These are phyloP conservation scores for Cicer judaicum DNA, from an alignment of 306 rosid genomes.

Conservation along the genomic window DNA sequence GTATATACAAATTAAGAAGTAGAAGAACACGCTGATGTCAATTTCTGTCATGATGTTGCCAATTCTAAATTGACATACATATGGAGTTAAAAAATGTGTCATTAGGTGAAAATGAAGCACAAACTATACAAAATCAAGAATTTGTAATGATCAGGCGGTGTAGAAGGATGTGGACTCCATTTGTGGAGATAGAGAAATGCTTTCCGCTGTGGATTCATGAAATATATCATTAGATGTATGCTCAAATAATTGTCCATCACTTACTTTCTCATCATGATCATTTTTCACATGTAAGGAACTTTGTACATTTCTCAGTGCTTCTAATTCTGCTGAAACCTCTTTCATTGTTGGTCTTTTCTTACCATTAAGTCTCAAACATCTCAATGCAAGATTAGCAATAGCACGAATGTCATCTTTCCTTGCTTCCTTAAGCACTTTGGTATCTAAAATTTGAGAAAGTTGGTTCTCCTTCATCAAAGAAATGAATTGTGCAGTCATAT, in stretches of 20 bases:
- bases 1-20: too few relatives aligned
- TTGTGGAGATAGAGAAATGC: slow-evolving; percentile 32
- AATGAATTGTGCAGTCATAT: slow-evolving; percentile 54
- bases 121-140: neutral
- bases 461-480: slow-evolving; percentile 45
- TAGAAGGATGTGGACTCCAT: slow-evolving; percentile 43
- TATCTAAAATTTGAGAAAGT: slow-evolving; percentile 50
- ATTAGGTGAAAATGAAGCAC: neutral
- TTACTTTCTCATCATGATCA: slow-evolving; percentile 1
- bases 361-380: slow-evolving; percentile 55
- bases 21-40: neutral
- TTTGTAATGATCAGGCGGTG: neutral
- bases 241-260: neutral
- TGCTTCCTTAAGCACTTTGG: slow-evolving; percentile 43
- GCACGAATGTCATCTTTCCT: slow-evolving; percentile 33
- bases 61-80: neutral
- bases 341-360: slow-evolving; percentile 61
- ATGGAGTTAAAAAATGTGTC: neutral
- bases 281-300: slow-evolving; percentile 32
- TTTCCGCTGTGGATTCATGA: slow-evolving; percentile 44
- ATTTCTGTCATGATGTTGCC: neutral
- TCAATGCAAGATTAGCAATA: slow-evolving; percentile 49
- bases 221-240: neutral
- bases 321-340: slow-evolving; percentile 49
- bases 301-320: slow-evolving; percentile 44